Base-by-base conservation (phyloP, 169 alveolate genomes). In the Eimeria sp. region DNA sequence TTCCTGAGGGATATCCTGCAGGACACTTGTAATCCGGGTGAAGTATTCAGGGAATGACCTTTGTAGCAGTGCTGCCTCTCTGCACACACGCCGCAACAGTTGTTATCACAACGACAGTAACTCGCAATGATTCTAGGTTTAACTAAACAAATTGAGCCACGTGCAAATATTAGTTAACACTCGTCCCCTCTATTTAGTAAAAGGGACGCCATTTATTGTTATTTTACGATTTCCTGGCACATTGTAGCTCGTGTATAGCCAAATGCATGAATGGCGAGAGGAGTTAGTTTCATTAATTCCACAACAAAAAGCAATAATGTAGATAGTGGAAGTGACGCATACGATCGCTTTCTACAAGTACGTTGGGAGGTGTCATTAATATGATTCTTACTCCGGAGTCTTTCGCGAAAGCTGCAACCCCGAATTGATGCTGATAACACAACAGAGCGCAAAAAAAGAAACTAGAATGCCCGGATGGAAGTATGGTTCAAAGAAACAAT, bases 11-110 rank as follows among this genome's bases (percentile, higher is more conserved):
- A 93, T 84, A 7, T 72, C 89, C 88, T 93, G 96, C 40, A 93
- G 93, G 45, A 93, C 96, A 40, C 87, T 88, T 34, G 96, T 93
- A 51, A 93, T 93, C 40, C 96, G 96, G 13, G 96, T 51, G 54
- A 93, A 93, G 30, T 82, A 93, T 49, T 80, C 96, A 34, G 96
- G 93, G 75, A 93, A 93, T 30, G 84, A 73, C 27, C 49, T 75
- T 18, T 94, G 96, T 61, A 93, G 67, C 45, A 63, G 65, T 61
- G 16, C 73, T 22, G 88, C 96, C 45, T 93, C 96, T 54, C 96
- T 93, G 93, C 47, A 18, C 89, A 61, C 54, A 57, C 58, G 30
- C 54, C 4, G 83, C 54, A 73, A 5, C 51, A 34, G 18, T 40
- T 2, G 16, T 13, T 16, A 73, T 34, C 2, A 34, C 40, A 2